Percentiles rank a stretch among this genome's conserved stretches.
phyloP scores from a whole-genome alignment of 768 basidiomycete genomes.

The Hericium rajendrae region DNA sequence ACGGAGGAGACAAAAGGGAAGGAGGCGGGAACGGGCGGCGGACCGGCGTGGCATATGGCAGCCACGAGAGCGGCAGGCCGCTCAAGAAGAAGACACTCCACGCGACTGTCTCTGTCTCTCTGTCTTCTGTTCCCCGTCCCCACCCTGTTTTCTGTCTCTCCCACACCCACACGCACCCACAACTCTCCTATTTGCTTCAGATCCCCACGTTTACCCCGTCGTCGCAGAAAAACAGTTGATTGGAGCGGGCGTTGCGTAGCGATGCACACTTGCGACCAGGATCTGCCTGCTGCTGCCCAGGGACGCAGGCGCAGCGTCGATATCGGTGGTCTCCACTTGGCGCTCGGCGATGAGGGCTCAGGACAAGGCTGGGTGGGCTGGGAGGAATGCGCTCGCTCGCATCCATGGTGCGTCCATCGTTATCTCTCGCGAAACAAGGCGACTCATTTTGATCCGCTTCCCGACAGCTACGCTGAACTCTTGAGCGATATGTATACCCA shows the following conservation, averaged over 20 bases:
- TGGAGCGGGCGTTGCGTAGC: not conserved
- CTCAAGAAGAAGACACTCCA: no score
- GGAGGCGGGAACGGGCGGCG: no score
- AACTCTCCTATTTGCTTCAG: not conserved
- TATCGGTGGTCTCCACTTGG: conserved; percentile 79
- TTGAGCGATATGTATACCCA: conserved; percentile 80
- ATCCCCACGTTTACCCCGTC: not conserved
- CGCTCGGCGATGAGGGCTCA: conserved; percentile 48
- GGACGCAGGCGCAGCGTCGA: conserved; percentile 71
- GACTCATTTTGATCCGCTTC: not conserved
- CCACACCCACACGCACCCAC: not conserved
- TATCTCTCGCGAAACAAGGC: not conserved
- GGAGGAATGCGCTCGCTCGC: conserved; percentile 38
- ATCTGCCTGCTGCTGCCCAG: conserved; percentile 3
- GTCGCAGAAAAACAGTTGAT: not conserved
- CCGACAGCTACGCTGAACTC: conserved; percentile 61
- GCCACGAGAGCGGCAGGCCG: not conserved
- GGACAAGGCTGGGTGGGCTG: conserved; percentile 67
- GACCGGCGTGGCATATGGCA: not conserved
- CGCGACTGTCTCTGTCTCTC: no score
- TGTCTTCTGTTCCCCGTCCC: no score
- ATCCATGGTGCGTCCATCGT: conserved; percentile 36
- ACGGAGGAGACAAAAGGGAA: no score
- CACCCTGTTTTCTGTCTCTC: no score
- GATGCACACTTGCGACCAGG: not conserved